Percentiles rank a stretch among this genome's conserved stretches.
Evolutionary conservation across 2,329 filamentous ascomycete species (phyloP).

Genomic region (Alternaria ventricosa): DNA sequence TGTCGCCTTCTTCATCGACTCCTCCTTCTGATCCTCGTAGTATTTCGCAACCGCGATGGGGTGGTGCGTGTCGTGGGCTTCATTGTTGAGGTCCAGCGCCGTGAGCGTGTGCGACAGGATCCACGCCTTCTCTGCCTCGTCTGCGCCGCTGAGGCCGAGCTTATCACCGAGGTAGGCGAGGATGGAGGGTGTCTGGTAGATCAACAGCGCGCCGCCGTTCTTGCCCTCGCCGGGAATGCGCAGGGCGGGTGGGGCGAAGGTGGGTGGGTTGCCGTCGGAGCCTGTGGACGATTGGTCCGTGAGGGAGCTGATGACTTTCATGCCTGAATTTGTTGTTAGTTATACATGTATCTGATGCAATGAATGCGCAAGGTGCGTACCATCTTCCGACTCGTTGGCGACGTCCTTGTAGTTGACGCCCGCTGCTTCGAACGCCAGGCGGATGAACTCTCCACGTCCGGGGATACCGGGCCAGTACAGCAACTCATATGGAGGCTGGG

Average conservation of each 20-base stretch:
- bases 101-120: conserved; percentile 71
- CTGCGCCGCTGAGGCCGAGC: conserved; percentile 63
- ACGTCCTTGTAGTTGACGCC: conserved; percentile 70
- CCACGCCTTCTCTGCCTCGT: conserved; percentile 59
- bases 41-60: conserved; percentile 66
- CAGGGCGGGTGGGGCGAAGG: conserved; percentile 71
- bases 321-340: conserved; percentile 33
- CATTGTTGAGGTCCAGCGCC: conserved; percentile 73
- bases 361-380: conserved; percentile 9
- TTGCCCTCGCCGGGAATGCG: conserved; percentile 55
- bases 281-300: conserved; percentile 54
- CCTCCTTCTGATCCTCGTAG: conserved; percentile 78
- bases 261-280: conserved; percentile 66
- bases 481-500: conserved; percentile 63
- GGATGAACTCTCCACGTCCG: conserved; percentile 76
- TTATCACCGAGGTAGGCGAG: conserved; percentile 71
- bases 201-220: conserved; percentile 63
- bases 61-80: conserved; percentile 78
- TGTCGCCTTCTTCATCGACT: conserved; percentile 63
- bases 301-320: conserved; percentile 59
- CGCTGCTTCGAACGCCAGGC: conserved; percentile 74
- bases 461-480: conserved; percentile 76
- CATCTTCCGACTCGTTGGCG: conserved; percentile 59
- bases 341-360: neutral
- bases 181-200: conserved; percentile 76